Evolutionary conservation across 1,284 basidiomycete genomes (phyloP), one percentile per base, ranked within the genome.

Genomic region (Peniophora sp.): DNA sequence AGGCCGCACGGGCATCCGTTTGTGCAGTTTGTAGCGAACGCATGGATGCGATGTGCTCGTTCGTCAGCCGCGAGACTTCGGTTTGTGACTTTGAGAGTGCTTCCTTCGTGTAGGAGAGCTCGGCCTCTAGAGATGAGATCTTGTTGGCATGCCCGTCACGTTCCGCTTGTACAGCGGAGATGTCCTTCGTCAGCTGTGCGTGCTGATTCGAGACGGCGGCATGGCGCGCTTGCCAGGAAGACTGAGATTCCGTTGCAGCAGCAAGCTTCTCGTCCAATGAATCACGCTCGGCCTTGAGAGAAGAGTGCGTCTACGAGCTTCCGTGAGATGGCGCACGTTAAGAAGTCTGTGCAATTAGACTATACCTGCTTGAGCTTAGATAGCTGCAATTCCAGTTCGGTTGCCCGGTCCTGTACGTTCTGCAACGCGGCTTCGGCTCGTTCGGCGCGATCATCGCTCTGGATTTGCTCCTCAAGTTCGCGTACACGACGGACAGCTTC

Each of bases 381-480:
- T 16, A 91, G 68, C 59, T 87, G 85, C 58, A 88, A 85, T 58
- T 89, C 87, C 3, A 90, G 74, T 60, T 89, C 86, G 53, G 88
- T 87, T 2, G 84, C 84, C 52, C 83, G 83, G 61, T 90, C 80
- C 58, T 89, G 85, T 25, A 83, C 83, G 58, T 89, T 83, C 61
- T 82, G 83, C 49, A 91, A 66, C 3, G 82, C 84, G 43, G 69
- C 68, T 60, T 90, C 87, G 36, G 90, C 65, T 41, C 75, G 73
- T 58, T 89, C 88, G 19, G 81, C 81, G 34, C 85, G 81, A 64
- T 91, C 87, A 60, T 91, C 88, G 55, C 78, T 81, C 62, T 90
- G 79, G 23, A 90, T 83, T 56, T 88, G 86, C 57, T 90, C 89
- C 59, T 88, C 79, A 25, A 91, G 65, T 58, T 89, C 86, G 25